phyloP scores from a whole-genome alignment of 1,284 basidiomycete species.

The Vanrija humicola region DNA sequence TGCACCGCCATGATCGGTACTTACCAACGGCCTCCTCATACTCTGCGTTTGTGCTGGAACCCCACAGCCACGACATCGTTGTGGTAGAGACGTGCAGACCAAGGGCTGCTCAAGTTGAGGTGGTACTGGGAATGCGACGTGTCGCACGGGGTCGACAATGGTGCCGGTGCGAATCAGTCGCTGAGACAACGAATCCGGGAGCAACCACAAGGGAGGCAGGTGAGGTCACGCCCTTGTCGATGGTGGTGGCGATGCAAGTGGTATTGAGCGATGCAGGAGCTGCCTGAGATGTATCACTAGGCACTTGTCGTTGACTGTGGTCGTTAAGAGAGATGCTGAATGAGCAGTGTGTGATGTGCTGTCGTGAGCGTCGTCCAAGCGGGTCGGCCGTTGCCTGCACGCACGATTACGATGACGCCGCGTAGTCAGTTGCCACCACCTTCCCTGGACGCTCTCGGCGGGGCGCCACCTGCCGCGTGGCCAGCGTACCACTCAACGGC shows the following conservation, averaged over 20 bases:
- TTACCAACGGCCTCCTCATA: constrained; percentile 49
- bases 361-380: background rate
- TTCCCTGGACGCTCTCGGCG: background rate
- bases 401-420: no score
- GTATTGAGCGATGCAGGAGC: background rate
- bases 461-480: background rate
- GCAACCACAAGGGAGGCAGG: background rate
- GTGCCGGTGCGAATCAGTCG: background rate
- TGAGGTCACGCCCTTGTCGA: background rate
- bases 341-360: background rate
- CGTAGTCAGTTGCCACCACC: no score
- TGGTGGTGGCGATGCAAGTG: background rate
- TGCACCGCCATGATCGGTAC: constrained; percentile 10
- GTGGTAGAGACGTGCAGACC: background rate
- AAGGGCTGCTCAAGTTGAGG: background rate
- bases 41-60: constrained; percentile 39
- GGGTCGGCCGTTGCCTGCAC: background rate
- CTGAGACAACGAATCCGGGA: no score
- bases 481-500: background rate
- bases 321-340: background rate
- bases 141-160: background rate
- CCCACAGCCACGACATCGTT: constrained; percentile 49
- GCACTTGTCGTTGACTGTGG: no score
- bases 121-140: background rate
- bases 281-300: background rate